Evolutionary conservation across 129 eudicot species (phyloP).

Genomic region (Solidago caesia): DNA sequence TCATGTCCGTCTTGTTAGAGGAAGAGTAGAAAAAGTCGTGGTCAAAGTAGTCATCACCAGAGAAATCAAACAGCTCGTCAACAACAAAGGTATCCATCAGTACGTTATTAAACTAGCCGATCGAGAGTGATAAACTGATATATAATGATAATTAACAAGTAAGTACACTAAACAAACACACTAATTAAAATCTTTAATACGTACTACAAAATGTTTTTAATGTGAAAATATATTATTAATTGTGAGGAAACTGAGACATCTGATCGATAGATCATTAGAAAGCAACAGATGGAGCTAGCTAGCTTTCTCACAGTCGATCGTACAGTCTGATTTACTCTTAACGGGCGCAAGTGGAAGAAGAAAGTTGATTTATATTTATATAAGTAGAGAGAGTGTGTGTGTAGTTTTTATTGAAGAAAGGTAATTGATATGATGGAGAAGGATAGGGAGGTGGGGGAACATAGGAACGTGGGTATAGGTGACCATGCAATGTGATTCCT

Average conservation of each 20-base stretch:
- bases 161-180: neutral
- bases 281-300: no score
- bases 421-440: no score
- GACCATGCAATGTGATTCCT: slow-evolving; percentile 55
- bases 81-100: neutral
- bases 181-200: no score
- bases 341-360: no score
- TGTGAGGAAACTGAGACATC: neutral
- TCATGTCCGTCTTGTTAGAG: neutral
- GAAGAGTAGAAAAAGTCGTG: neutral
- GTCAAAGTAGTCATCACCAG: neutral
- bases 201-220: no score
- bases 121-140: neutral
- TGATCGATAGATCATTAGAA: no score
- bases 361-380: no score
- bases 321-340: no score
- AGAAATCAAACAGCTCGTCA: slow-evolving; percentile 2
- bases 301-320: no score
- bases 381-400: no score
- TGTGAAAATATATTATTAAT: no score
- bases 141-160: neutral
- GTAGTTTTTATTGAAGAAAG: no score
- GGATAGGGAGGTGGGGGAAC: slow-evolving; percentile 27
- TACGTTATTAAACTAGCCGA: neutral
- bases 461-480: slow-evolving; percentile 68